Base-by-base conservation (phyloP, 2,329 filamentous ascomycete species). In the Colletotrichum sp. region DNA sequence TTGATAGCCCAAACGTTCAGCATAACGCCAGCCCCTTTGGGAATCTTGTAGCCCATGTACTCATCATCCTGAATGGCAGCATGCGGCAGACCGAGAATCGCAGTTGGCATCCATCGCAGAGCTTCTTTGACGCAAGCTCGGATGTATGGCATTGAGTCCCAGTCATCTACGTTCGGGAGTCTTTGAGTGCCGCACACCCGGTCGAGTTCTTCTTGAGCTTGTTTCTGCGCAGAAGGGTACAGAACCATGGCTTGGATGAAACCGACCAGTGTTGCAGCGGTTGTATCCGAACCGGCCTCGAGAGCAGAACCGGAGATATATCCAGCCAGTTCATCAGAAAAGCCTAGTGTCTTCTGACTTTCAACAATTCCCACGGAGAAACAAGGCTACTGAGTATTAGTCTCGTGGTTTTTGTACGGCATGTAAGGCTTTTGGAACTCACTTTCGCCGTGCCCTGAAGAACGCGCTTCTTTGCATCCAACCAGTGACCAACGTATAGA, bases 241-340 rank as follows among this genome's bases (percentile, higher is more conserved):
- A 87, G 77, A 0, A 84, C 78, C 87, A 90, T 89, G 7, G 89
- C 89, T 24, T 87, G 82, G 2, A 88, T 80, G 75, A 89, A 88
- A 6, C 81, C 83, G 34, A 84, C 80, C 6, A 90, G 82, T 0
- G 83, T 85, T 36, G 81, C 80, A 39, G 83, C 83, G 2, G 85
- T 87, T 3, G 87, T 90, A 79, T 87, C 88, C 8, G 85, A 84
- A 24, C 83, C 86, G 9, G 82, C 86, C 39, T 85, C 84, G 21
- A 86, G 83, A 1, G 85, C 80, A 2, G 84, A 82, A 14, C 84
- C 84, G 0, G 81, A 80, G 30, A 84, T 82, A 69, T 84, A 85
- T 18, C 79, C 77, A 67, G 81, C 80, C 72, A 83, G 78, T n/a
- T 81, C 81, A 36, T 85, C 83, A 3, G 77, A 78, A 60, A 85